These are phyloP conservation scores for Pistacia atlantica DNA, from an alignment of 345 rosid genomes.

Conservation along the genomic window DNA sequence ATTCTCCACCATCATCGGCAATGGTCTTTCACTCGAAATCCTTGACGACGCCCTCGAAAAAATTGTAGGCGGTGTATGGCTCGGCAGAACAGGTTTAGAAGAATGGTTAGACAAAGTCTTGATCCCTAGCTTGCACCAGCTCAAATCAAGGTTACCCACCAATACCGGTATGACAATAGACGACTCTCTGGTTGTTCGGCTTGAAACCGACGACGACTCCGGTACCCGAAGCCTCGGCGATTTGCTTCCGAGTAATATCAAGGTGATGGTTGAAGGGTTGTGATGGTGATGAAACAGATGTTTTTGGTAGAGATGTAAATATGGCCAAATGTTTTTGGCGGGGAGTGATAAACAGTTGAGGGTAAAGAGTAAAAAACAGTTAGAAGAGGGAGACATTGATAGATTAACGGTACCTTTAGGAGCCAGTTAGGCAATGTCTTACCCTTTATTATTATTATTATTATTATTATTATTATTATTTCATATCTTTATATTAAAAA, in stretches of 20 bases:
- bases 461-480: slow-evolving; percentile 19
- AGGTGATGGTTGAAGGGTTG: slow-evolving; percentile 53
- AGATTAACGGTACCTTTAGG: slow-evolving; percentile 32
- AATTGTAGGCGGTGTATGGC: slow-evolving; percentile 68
- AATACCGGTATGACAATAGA: background rate
- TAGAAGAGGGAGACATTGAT: slow-evolving; percentile 41
- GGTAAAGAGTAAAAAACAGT: slow-evolving; percentile 27
- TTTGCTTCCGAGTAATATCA: slow-evolving; percentile 60
- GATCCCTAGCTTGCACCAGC: slow-evolving; percentile 62
- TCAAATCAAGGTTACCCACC: slow-evolving; percentile 42
- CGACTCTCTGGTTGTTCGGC: slow-evolving; percentile 47
- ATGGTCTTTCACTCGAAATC: slow-evolving; percentile 47
- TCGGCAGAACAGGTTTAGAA: slow-evolving; percentile 62
- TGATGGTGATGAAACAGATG: slow-evolving; percentile 22
- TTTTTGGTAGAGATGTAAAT: slow-evolving; percentile 58
- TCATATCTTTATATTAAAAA: slow-evolving; percentile 27
- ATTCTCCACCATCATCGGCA: slow-evolving; percentile 39
- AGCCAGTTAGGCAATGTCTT: slow-evolving; percentile 25
- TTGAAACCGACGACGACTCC: slow-evolving; percentile 50
- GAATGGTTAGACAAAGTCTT: slow-evolving; percentile 81
- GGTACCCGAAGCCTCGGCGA: slow-evolving; percentile 45
- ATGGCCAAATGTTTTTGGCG: slow-evolving; percentile 57
- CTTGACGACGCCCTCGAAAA: slow-evolving; percentile 73
- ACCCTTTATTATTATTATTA: background rate
- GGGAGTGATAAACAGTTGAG: slow-evolving; percentile 35